These are phyloP conservation scores for Aspergillus floridensis DNA, from an alignment of 2,329 filamentous ascomycete species.

Conservation along the genomic window DNA sequence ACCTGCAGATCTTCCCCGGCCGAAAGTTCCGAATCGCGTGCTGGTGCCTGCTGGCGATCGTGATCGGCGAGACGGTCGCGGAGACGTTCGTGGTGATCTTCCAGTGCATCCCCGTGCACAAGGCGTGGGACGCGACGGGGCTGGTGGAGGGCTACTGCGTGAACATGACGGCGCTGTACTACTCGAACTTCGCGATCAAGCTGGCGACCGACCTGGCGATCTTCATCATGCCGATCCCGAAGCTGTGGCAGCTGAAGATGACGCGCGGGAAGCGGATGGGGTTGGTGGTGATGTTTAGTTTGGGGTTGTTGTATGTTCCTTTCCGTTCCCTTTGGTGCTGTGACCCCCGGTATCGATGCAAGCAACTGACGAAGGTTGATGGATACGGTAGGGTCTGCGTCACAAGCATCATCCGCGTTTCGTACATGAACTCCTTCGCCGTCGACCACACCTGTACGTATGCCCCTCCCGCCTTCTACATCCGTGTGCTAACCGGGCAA, in stretches of 20 bases:
- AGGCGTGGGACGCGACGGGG: slow-evolving; percentile 19
- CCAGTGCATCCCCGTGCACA: slow-evolving; percentile 20
- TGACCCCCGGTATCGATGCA: no score
- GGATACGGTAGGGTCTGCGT: slow-evolving; percentile 14
- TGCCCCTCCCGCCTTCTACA: neutral
- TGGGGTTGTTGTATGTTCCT: slow-evolving; percentile 18
- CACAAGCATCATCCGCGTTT: slow-evolving; percentile 21
- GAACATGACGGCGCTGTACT: slow-evolving; percentile 16
- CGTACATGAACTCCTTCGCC: slow-evolving; percentile 17
- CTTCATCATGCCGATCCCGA: slow-evolving; percentile 19
- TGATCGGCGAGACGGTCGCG: slow-evolving; percentile 66
- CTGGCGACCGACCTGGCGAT: slow-evolving; percentile 19
- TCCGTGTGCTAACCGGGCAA: neutral
- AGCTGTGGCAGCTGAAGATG: slow-evolving; percentile 17
- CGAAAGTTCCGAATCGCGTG: slow-evolving; percentile 16
- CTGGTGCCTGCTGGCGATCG: slow-evolving; percentile 14
- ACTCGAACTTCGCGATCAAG: slow-evolving; percentile 18
- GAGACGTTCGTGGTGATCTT: slow-evolving; percentile 63
- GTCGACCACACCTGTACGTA: slow-evolving; percentile 20
- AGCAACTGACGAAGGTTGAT: neutral
- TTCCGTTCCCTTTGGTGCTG: neutral
- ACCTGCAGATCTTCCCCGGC: slow-evolving; percentile 23
- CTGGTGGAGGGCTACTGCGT: slow-evolving; percentile 14
- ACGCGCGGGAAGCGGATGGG: slow-evolving; percentile 16
- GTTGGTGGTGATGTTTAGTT: slow-evolving; percentile 21